phyloP scores from a whole-genome alignment of 2,329 filamentous ascomycete genomes.

The Berkeleyomyces rouxiae region DNA sequence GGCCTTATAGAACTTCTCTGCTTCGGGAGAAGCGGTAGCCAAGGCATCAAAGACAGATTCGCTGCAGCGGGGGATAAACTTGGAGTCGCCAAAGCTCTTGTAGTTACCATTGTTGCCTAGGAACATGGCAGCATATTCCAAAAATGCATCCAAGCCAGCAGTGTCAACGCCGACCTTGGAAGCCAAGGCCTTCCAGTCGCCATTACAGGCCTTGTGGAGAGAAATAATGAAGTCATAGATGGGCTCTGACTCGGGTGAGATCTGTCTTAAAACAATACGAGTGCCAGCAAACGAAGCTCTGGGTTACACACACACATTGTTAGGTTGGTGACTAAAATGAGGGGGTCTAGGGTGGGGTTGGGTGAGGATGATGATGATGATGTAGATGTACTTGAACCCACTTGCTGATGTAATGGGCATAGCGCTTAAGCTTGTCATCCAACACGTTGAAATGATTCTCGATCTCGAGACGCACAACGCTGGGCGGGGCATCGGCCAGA shows the following conservation, averaged over 20 bases:
- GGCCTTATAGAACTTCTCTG: slow-evolving; percentile 46
- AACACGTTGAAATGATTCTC: slow-evolving; percentile 80
- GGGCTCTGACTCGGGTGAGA: slow-evolving; percentile 63
- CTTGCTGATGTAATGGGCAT: slow-evolving; percentile 80
- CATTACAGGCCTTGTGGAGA: slow-evolving; percentile 47
- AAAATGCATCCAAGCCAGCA: slow-evolving; percentile 48
- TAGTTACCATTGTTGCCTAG: slow-evolving; percentile 71
- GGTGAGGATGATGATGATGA: not conserved
- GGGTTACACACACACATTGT: slow-evolving; percentile 8
- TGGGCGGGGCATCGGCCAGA: slow-evolving; percentile 78
- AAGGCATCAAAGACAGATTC: slow-evolving; percentile 48
- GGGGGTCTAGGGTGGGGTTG: not conserved
- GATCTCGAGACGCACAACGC: slow-evolving; percentile 74
- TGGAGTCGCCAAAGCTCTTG: slow-evolving; percentile 73
- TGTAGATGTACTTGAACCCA: slow-evolving; percentile 23
- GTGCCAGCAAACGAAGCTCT: slow-evolving; percentile 65
- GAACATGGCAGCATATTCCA: slow-evolving; percentile 65
- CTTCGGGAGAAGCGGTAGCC: slow-evolving; percentile 41
- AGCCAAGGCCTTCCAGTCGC: slow-evolving; percentile 55
- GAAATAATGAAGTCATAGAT: slow-evolving; percentile 70
- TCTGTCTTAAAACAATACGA: slow-evolving; percentile 62
- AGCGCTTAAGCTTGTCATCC: slow-evolving; percentile 62
- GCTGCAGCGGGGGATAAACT: slow-evolving; percentile 60
- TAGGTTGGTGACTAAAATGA: not conserved
- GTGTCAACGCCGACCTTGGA: slow-evolving; percentile 46